Evolutionary conservation across 2,329 filamentous ascomycete genomes (phyloP).

Genomic region (Calonectria pseudoreteaudii): DNA sequence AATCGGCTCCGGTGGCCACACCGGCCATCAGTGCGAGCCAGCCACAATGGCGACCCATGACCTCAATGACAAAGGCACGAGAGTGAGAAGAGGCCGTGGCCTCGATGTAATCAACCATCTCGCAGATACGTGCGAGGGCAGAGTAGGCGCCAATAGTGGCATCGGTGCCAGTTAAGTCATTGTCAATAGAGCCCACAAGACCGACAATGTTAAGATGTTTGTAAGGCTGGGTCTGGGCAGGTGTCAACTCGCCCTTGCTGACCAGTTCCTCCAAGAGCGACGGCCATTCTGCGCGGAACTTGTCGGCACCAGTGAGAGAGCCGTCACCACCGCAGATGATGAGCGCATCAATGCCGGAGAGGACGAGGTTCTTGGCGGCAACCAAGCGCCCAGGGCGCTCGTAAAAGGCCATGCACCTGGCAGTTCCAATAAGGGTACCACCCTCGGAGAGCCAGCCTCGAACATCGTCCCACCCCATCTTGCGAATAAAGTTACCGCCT

Average conservation of each 20-base stretch:
- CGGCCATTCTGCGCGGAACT: constrained; percentile 93
- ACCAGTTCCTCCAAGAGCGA: constrained; percentile 88
- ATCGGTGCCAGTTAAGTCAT: constrained; percentile 96
- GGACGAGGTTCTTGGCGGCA: constrained; percentile 94
- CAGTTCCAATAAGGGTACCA: constrained; percentile 95
- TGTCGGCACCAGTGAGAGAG: constrained; percentile 94
- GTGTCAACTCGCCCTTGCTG: constrained; percentile 74
- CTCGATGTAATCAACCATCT: constrained; percentile 97
- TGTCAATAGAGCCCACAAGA: constrained; percentile 96
- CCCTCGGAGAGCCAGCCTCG: constrained; percentile 94
- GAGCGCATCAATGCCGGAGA: constrained; percentile 92
- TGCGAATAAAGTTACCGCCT: constrained; percentile 87
- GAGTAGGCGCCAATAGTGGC: constrained; percentile 98
- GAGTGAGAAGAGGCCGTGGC: constrained; percentile 95
- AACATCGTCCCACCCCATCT: constrained; percentile 93
- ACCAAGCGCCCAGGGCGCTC: constrained; percentile 85
- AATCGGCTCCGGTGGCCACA: constrained; percentile 94
- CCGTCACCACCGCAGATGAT: constrained; percentile 98
- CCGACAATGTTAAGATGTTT: constrained; percentile 95
- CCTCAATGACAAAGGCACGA: constrained; percentile 95
- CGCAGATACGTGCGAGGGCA: constrained; percentile 90
- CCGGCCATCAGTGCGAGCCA: constrained; percentile 98
- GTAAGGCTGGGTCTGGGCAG: constrained; percentile 80
- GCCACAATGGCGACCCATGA: constrained; percentile 98
- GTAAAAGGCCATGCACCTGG: constrained; percentile 91